Evolutionary conservation across 2,329 filamentous ascomycete genomes (phyloP).

Genomic region (Xylaria sp.): DNA sequence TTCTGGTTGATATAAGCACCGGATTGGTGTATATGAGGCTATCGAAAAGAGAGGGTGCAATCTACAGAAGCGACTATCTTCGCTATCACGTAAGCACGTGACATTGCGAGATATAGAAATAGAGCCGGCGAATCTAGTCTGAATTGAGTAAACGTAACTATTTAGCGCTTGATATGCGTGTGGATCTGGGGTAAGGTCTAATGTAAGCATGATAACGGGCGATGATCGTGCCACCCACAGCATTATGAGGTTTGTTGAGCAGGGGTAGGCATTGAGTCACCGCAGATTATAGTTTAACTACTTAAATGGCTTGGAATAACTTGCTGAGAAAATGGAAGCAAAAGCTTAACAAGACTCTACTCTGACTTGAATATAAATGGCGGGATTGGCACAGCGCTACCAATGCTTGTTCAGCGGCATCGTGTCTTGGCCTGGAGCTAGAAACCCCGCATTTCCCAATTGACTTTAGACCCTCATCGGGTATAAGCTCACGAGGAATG

Average conservation of each 20-base stretch:
- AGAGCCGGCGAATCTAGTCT: neutral
- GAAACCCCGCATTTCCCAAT: conserved; percentile 30
- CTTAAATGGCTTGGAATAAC: neutral
- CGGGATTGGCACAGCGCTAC: conserved; percentile 4
- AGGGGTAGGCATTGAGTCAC: neutral
- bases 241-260: neutral
- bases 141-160: neutral
- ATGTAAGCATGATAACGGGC: neutral
- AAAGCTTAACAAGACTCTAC: neutral
- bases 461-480: conserved; percentile 17
- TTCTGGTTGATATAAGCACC: no score
- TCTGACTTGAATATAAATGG: neutral
- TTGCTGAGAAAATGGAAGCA: neutral
- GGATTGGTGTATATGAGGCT: no score
- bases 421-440: conserved; percentile 5
- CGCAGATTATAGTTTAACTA: neutral
- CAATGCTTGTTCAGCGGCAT: conserved; percentile 7
- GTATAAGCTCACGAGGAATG: conserved; percentile 4
- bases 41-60: no score
- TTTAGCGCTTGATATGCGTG: no score
- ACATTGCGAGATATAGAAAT: no score
- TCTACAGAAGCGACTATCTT: no score
- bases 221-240: neutral
- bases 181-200: neutral
- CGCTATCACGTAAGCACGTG: no score